Evolutionary conservation across 2,329 filamentous ascomycete species (phyloP).

Genomic region (Tolypocladium inflatum): DNA sequence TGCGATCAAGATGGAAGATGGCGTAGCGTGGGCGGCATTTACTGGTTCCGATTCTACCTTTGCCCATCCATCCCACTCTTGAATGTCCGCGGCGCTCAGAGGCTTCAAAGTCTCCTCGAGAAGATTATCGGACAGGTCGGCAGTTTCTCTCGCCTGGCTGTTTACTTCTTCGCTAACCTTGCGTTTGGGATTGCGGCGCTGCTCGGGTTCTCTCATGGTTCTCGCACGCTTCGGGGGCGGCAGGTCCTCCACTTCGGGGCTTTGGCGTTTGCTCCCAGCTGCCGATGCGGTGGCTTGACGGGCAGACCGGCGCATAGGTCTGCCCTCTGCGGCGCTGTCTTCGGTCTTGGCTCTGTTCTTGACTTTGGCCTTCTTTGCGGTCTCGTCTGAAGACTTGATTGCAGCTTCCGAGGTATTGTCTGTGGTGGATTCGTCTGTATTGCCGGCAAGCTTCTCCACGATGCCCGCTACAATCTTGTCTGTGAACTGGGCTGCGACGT

Average conservation of each 20-base stretch:
- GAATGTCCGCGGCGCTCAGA: conserved; percentile 40
- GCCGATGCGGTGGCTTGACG: not conserved
- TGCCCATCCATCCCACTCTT: conserved; percentile 62
- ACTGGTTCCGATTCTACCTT: conserved; percentile 89
- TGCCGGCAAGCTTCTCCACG: not conserved
- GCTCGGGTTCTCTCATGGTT: conserved; percentile 12
- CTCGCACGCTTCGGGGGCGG: not conserved
- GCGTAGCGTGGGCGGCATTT: conserved; percentile 19
- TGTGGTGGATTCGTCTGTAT: not conserved
- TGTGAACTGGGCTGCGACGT: not conserved
- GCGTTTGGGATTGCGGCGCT: conserved; percentile 32
- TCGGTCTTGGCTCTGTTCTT: not conserved
- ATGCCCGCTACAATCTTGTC: not conserved
- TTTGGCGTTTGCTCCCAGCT: not conserved
- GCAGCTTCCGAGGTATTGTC: not conserved
- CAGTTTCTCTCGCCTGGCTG: conserved; percentile 6
- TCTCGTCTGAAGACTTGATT: not conserved
- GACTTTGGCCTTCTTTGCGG: not conserved
- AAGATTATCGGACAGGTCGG: conserved; percentile 25
- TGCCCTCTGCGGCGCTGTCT: not conserved
- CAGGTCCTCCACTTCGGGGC: not conserved
- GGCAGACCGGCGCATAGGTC: not conserved
- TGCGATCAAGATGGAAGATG: not conserved
- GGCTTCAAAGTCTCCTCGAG: conserved; percentile 37
- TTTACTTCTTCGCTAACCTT: conserved; percentile 28